Conservation (phyloP, 192 early-diverging fungal genomes). For the Spizellomyces sp. region DNA sequence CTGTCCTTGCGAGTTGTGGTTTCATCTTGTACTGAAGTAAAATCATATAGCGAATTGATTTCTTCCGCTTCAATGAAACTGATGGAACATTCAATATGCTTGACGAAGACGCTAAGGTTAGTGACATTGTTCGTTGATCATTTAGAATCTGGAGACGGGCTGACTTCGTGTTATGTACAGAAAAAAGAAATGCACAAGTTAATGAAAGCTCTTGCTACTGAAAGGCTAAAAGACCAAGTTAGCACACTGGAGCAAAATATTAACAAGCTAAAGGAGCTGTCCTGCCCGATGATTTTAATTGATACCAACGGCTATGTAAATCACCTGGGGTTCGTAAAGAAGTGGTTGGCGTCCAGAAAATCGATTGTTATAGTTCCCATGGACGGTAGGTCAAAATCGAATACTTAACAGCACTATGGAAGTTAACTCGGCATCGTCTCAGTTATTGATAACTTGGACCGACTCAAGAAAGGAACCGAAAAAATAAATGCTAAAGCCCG, state of each 20-base stretch:
- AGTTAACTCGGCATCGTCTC: neutral
- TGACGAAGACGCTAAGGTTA: conserved; percentile 36
- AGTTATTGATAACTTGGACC: conserved; percentile 47
- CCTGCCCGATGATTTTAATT: conserved; percentile 27
- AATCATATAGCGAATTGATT: conserved; percentile 7
- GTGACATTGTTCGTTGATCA: neutral
- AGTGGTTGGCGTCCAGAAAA: conserved; percentile 30
- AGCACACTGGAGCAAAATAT: conserved; percentile 33
- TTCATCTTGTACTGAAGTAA: too few species aligned
- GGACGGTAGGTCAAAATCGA: conserved; percentile 19
- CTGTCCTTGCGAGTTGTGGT: too few species aligned
- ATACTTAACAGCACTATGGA: neutral
- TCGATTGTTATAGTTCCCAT: conserved; percentile 35
- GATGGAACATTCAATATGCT: conserved; percentile 36
- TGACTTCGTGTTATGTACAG: neutral
- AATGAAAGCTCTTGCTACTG: conserved; percentile 45
- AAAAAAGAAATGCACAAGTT: conserved; percentile 25
- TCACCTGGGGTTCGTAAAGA: conserved; percentile 35
- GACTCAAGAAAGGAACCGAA: conserved; percentile 41
- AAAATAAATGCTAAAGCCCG: conserved; percentile 36
- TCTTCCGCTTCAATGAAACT: conserved; percentile 38
- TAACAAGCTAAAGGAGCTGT: neutral
- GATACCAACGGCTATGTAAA: conserved; percentile 36
- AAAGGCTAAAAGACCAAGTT: conserved; percentile 50
- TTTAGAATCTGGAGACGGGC: neutral